Evolutionary conservation across 306 rosid genomes (phyloP).

Genomic region (Purshia tridentata): DNA sequence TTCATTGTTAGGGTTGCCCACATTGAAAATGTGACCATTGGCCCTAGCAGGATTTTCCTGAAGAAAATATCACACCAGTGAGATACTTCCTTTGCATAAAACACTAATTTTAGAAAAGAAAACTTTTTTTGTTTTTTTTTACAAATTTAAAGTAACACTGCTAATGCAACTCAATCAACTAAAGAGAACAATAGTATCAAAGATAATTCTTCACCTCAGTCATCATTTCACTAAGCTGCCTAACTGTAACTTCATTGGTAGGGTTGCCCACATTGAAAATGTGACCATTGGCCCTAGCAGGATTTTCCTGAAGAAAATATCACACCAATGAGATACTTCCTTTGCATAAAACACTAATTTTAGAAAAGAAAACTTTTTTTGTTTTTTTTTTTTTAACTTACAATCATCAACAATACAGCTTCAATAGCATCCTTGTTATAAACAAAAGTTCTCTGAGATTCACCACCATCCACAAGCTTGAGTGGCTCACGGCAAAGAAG

Average conservation of each 20-base stretch:
- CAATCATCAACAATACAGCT: constrained; percentile 88
- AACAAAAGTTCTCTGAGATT: constrained; percentile 88
- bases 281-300: constrained; percentile 80
- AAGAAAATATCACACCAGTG: constrained; percentile 8
- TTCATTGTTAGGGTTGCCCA: constrained; percentile 95
- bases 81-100: constrained; percentile 14
- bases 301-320: constrained; percentile 68
- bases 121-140: not conserved
- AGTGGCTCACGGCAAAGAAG: constrained; percentile 90
- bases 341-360: not conserved
- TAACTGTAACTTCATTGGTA: constrained; percentile 89
- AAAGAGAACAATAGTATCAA: not conserved
- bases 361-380: not conserved
- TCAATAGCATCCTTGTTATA: constrained; percentile 91
- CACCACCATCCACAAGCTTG: constrained; percentile 94
- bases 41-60: constrained; percentile 94
- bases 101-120: too few species aligned
- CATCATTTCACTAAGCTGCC: constrained; percentile 97
- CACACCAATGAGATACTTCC: constrained; percentile 10
- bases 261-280: constrained; percentile 97
- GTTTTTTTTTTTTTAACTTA: constrained; percentile 24
- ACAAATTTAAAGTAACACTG: not conserved
- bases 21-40: constrained; percentile 85
- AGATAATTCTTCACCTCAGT: constrained; percentile 47
- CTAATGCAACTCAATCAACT: not conserved